Evolutionary conservation across 2,329 filamentous ascomycete genomes (phyloP).

Genomic region (Alternaria sp.): DNA sequence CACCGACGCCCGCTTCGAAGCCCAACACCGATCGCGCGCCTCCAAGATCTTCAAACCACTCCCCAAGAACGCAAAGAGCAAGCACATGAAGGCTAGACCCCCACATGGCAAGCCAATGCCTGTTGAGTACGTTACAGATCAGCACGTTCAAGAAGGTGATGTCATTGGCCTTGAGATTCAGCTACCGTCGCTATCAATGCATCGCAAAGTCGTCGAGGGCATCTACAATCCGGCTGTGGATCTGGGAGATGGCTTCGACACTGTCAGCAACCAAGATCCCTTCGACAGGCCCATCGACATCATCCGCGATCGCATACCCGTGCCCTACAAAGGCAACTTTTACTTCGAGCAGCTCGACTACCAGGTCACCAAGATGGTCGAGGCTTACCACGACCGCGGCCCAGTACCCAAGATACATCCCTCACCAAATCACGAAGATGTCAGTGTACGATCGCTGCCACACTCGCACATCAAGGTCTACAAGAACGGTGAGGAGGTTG

Average conservation of each 20-base stretch:
- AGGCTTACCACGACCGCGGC: constrained; percentile 66
- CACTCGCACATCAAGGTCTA: constrained; percentile 87
- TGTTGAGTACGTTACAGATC: constrained; percentile 65
- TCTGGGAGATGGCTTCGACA: constrained; percentile 65
- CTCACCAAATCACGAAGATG: constrained; percentile 74
- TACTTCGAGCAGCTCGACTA: constrained; percentile 96
- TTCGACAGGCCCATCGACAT: constrained; percentile 74
- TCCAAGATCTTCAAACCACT: constrained; percentile 74
- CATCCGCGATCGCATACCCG: constrained; percentile 92
- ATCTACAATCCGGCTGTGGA: constrained; percentile 89
- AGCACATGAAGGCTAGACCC: constrained; percentile 51
- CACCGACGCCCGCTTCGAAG: constrained; percentile 88
- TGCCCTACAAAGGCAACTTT: constrained; percentile 90
- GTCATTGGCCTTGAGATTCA: constrained; percentile 94
- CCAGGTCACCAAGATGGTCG: constrained; percentile 85
- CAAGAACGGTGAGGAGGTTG: constrained; percentile 89
- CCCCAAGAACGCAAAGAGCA: constrained; percentile 50
- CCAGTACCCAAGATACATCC: constrained; percentile 72
- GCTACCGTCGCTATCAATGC: constrained; percentile 83
- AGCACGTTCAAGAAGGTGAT: constrained; percentile 86
- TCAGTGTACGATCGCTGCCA: constrained; percentile 85
- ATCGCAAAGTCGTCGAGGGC: constrained; percentile 87
- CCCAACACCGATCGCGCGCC: constrained; percentile 92
- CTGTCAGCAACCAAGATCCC: constrained; percentile 46
- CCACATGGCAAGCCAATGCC: constrained; percentile 47